These are phyloP conservation scores for Dictyostelium citrinum DNA, from an alignment of 78 protist species.

Conservation along the genomic window DNA sequence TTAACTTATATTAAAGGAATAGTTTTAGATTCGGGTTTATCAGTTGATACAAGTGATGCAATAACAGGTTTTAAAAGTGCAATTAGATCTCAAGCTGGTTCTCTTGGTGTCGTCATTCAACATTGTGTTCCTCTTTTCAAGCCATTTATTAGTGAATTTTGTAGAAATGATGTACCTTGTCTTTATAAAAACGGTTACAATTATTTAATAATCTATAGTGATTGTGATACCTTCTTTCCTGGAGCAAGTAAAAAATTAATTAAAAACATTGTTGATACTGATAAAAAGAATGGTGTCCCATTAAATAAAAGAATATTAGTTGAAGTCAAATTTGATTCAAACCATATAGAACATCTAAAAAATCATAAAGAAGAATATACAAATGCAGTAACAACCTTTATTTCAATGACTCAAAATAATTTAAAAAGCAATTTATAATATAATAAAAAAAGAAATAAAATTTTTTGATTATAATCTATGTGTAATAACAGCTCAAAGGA, in stretches of 20 bases:
- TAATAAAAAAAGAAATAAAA: too few relatives aligned
- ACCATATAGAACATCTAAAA: neutral
- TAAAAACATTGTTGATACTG: neutral
- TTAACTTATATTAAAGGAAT: neutral
- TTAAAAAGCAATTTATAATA: too few relatives aligned
- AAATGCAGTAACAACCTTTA: neutral
- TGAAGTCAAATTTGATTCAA: neutral
- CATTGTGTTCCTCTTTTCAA: neutral
- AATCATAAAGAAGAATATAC: neutral
- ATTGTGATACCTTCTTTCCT: neutral
- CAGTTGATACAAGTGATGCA: neutral
- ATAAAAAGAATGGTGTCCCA: neutral
- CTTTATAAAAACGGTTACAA: neutral
- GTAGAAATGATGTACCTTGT: neutral
- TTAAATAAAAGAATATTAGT: neutral
- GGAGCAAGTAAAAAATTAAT: neutral
- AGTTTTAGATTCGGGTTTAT: neutral
- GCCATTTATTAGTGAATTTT: neutral
- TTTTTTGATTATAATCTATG: too few relatives aligned
- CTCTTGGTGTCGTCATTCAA: neutral
- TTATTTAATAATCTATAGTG: neutral
- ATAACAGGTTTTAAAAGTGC: neutral
- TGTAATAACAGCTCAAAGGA: too few relatives aligned
- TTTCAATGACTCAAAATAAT: neutral
- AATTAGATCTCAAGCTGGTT: neutral